A percentile compares a stretch with the other conserved stretches of the same genome.
phyloP scores from a whole-genome alignment of 305 asterid species.

The Fraxinus platypoda region DNA sequence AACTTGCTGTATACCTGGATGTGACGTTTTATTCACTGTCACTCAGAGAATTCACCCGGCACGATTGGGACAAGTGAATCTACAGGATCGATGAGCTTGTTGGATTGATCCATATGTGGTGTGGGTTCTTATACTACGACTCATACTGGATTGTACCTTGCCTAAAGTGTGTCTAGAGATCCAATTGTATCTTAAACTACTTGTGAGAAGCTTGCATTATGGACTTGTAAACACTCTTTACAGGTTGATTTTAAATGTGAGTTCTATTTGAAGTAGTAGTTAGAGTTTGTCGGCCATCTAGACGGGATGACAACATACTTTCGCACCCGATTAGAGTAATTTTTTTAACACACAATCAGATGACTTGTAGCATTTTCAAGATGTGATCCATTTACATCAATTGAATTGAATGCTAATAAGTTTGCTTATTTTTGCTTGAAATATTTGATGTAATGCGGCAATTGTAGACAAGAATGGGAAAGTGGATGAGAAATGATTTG shows the following conservation, averaged over 20 bases:
- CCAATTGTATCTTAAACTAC: neutral
- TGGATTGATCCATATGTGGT: neutral
- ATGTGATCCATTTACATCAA: neutral
- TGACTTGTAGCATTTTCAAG: neutral
- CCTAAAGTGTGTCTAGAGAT: neutral
- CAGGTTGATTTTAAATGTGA: neutral
- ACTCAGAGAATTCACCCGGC: neutral
- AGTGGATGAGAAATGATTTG: conserved; percentile 39
- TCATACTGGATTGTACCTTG: neutral
- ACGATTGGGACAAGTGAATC: neutral
- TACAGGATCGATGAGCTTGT: neutral
- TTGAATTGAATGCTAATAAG: neutral
- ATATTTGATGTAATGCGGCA: conserved; percentile 10
- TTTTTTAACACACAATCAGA: neutral
- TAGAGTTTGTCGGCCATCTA: neutral
- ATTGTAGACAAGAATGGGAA: conserved; percentile 27
- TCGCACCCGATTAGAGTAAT: neutral
- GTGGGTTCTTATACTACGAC: neutral
- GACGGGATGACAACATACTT: neutral
- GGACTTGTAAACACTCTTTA: neutral
- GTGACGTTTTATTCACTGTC: conserved; percentile 1
- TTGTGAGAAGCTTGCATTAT: neutral
- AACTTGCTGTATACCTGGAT: conserved; percentile 5
- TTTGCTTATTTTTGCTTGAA: neutral
- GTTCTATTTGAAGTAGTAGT: neutral